Evolutionary conservation across 208 protist species (phyloP), one percentile per base, ranked within the genome.

Genomic region (Wallacemonas sp.): DNA sequence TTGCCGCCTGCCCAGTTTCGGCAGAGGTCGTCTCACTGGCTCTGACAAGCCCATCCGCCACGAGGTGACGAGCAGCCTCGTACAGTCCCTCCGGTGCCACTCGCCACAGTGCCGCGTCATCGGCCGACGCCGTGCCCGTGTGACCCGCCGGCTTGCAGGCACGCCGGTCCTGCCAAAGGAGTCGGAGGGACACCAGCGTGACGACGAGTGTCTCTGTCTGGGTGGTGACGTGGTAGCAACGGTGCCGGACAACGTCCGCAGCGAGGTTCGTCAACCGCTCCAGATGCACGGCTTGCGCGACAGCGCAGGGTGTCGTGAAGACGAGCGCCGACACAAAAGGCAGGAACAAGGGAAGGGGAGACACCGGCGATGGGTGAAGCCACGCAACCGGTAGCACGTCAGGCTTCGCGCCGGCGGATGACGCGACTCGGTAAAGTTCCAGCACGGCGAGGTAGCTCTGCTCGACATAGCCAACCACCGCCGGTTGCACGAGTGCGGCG

Each of bases 81-180:
- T 12, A 12, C 10, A 46, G 15, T 46, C 17, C 6, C 17, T 46
- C 41, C 17, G 15, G 17, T n/a, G 19, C 22, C 17, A 6, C 6
- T 6, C 41, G 41, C 19, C 17, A 46, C 5, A 46, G 41, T 26
- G 41, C 41, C 15, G 45, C 30, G 29, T 26, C 39, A 22, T 15
- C 12, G 8, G 59, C 21, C 63, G 38, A 5, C 30, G 39, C 52
- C 8, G 17, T 36, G 44, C 9, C 52, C 13, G 15, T 36, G 13
- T 24, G 32, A 8, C 52, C 30, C 6, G n/a, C 9, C 10, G 46
- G 10, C 9, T 59, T 59, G 54, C 61, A 38, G 4, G 57, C 61
- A 71, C 8, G 42, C 59, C 36, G 5, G 33, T 66, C 61, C 34
- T 66, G 62, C 52, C 66, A 38, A 68, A 75, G 48, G 37, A 64